Percentiles rank a stretch among this genome's conserved stretches.
Evolutionary conservation across 352 stramenopile species (phyloP).

Genomic region (Phytophthora podocarpi): DNA sequence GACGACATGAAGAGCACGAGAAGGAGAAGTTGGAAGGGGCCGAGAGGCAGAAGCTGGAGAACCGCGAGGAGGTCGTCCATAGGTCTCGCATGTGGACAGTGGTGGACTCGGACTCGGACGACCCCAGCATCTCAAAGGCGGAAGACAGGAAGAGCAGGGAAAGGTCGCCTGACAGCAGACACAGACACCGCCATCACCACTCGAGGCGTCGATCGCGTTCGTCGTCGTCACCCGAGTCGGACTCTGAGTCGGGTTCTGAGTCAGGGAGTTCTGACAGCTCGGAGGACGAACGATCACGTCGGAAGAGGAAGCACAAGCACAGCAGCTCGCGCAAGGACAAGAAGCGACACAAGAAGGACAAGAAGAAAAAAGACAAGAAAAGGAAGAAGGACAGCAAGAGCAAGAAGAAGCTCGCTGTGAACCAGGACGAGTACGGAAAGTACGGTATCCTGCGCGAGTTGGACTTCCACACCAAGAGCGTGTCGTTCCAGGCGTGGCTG

Average conservation of each 20-base stretch:
- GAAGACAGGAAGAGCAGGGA: constrained; percentile 2
- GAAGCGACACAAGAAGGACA: constrained; percentile 41
- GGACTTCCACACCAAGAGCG: constrained; percentile 91
- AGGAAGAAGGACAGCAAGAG: constrained; percentile 35
- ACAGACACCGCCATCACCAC: constrained; percentile 13
- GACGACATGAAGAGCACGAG: constrained; percentile 2
- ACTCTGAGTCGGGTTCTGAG: constrained; percentile 27
- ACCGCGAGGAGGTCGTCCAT: constrained; percentile 44
- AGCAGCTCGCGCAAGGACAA: constrained; percentile 37
- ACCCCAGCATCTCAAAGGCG: neutral
- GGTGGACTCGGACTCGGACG: constrained; percentile 40
- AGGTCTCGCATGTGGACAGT: constrained; percentile 53
- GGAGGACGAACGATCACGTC: constrained; percentile 33
- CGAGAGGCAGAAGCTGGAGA: constrained; percentile 35
- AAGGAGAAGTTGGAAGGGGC: constrained; percentile 17
- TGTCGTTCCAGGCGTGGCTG: constrained; percentile 96
- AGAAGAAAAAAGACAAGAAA: constrained; percentile 37
- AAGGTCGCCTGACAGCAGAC: neutral
- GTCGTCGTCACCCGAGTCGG: constrained; percentile 26
- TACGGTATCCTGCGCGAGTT: constrained; percentile 95
- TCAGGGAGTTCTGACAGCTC: constrained; percentile 46
- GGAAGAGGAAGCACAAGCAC: constrained; percentile 32
- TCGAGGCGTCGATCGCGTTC: constrained; percentile 36
- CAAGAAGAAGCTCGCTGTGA: constrained; percentile 56
- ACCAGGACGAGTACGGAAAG: constrained; percentile 95